Base-by-base conservation (phyloP, 1,284 basidiomycete species). In the Irpex sp. region DNA sequence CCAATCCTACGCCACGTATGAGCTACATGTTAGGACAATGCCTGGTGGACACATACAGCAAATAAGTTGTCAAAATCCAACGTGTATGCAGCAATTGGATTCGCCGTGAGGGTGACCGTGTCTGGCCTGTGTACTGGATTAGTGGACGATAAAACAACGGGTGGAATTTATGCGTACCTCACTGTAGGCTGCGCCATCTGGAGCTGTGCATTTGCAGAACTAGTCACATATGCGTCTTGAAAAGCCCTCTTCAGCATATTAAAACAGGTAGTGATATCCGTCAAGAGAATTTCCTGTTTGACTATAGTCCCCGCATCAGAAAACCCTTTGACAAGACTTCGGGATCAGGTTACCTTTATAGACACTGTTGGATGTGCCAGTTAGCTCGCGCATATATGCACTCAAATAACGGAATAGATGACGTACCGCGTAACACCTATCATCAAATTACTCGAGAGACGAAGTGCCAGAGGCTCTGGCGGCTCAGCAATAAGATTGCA, bases 361-460 rank as follows among this genome's bases (percentile, higher is more conserved):
- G 4, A 90, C 86, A 3, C 88, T 90, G 33, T 16, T 21, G 10
- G n/a, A 45, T 14, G 42, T 54, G 57, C 18, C 6, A 23, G 8
- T 16, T n/a, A 23, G 18, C 21, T 53, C 16, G 39, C 39, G 54
- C 61, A 63, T 64, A 67, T 66, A 47, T 1, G 56, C 18, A 28
- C 4, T 23, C 35, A 57, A 23, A 60, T n/a, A 4, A 39, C 7
- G 37, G 21, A 3, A 45, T 12, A 14, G 12, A 16, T 16, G 47
- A 67, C 82, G 65, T 71, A 94, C 93, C 93, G 85, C 21, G 88
- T 89, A 19, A 90, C 93, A 5, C 93, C 93, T 60, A 94, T 87
- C 78, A 96, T 87, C 39, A 96, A 75, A 69, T 92, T 92, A 62
- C 91, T 93, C 10, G 92, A 93, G 59, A 95, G 77, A 54, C 93